Base-by-base conservation (phyloP, 1,284 basidiomycete genomes). In the Ustilago hordei region DNA sequence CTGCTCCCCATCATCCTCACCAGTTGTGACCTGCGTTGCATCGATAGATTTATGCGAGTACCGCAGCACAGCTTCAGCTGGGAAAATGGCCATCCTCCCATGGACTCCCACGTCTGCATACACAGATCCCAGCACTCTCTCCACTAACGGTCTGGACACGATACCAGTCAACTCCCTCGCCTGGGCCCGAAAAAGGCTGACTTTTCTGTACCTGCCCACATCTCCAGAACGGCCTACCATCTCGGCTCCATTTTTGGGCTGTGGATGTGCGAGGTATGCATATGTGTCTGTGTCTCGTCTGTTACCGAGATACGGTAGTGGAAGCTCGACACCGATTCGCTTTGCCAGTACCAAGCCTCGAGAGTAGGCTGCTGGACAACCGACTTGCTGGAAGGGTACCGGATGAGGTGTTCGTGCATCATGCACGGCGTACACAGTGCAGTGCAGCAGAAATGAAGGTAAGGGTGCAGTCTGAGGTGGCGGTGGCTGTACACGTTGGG, bases 391-490 rank as follows among this genome's bases (percentile, higher is more conserved):
- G 13, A 78, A 65, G 0, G 75, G 64, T 0, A 61, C 59, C 0
- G 70, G 58, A 19, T 68, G 64, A 2, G 71, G 70, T 13, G 55
- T 34, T 17, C 47, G 19, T 36, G 57, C 4, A 7, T 78, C 75
- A 53, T 78, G 73, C 35, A 60, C 64, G 7, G 75, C 75, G 28
- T 68, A 78, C 8, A 78, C 43, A 3, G 71, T 78, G 31, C 75
- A 78, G 34, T 78, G 75, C n/a, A 78, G 60, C 61, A 77, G 28
- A 23, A 65, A 60, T 1, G 66, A 32, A 0, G 69, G 66, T 5
- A 77, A 38, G 5, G 75, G 69, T 2, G 53, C 59, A 0, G 32
- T 43, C 9, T 66, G 64, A 2, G 66, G 19, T 1, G 57, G 47
- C 4, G 75, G 75, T 8, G 56, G 38, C 2, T 48, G 39, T 23